These are phyloP conservation scores for Cyberlindnera nakhonratchasimensis DNA, from an alignment of 805 yeast species.

Conservation along the genomic window DNA sequence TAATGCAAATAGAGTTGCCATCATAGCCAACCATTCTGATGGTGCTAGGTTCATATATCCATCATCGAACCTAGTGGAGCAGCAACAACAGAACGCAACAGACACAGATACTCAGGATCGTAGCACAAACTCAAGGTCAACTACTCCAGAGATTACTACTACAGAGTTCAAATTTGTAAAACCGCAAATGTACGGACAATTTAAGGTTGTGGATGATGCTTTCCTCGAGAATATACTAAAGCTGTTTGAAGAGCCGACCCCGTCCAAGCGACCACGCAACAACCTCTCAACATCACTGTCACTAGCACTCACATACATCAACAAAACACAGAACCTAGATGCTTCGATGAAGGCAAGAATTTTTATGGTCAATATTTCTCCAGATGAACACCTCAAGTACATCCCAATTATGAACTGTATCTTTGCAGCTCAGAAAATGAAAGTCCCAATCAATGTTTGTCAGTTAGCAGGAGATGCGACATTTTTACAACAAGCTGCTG, in stretches of 20 bases:
- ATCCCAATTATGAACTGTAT: slow-evolving; percentile 94
- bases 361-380: slow-evolving; percentile 60
- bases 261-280: slow-evolving; percentile 38
- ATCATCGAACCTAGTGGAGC: not conserved
- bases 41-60: slow-evolving; percentile 78
- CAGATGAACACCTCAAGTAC: slow-evolving; percentile 75
- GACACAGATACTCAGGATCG: not conserved
- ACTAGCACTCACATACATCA: slow-evolving; percentile 75
- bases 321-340: slow-evolving; percentile 44
- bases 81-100: not conserved
- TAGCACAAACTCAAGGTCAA: slow-evolving; percentile 11
- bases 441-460: slow-evolving; percentile 86
- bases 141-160: slow-evolving; percentile 15
- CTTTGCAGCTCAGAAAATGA: slow-evolving; percentile 92
- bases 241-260: slow-evolving; percentile 28
- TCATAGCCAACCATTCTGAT: slow-evolving; percentile 68
- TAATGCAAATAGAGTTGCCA: slow-evolving; percentile 78
- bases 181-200: slow-evolving; percentile 79
- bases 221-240: slow-evolving; percentile 57
- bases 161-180: slow-evolving; percentile 35
- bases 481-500: slow-evolving; percentile 92
- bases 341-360: slow-evolving; percentile 60
- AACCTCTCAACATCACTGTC: slow-evolving; percentile 77
- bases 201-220: slow-evolving; percentile 71
- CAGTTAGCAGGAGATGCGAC: slow-evolving; percentile 72